Conservation (phyloP, 495 filamentous ascomycete species). For the Jackrogersella minutella region DNA sequence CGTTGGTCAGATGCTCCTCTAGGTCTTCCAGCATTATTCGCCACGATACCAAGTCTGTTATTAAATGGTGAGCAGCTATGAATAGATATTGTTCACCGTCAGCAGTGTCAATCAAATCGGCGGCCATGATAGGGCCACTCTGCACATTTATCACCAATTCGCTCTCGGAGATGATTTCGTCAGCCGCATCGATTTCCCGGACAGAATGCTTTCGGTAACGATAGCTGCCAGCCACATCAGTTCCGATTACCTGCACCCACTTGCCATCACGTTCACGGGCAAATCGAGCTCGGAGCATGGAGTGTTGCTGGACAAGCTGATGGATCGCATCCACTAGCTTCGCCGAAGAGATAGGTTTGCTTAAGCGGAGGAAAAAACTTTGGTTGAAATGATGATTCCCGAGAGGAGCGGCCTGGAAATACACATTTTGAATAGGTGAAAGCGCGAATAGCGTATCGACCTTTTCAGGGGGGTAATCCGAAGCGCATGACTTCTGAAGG, state of each 20-base stretch:
- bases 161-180: conserved; percentile 25
- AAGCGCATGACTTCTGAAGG: conserved; percentile 3
- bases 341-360: conserved; percentile 45
- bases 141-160: conserved; percentile 24
- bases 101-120: conserved; percentile 53
- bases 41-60: conserved; percentile 70
- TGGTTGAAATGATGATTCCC: conserved; percentile 69
- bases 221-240: conserved; percentile 27
- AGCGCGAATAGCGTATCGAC: conserved; percentile 61
- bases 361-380: conserved; percentile 62
- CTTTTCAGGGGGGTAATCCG: conserved; percentile 41
- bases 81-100: conserved; percentile 52
- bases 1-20: conserved; percentile 57
- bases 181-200: conserved; percentile 6
- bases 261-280: conserved; percentile 20
- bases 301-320: conserved; percentile 60
- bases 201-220: conserved; percentile 27
- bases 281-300: conserved; percentile 69
- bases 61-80: conserved; percentile 64
- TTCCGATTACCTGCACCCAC: conserved; percentile 40
- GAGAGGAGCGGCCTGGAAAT: conserved; percentile 59
- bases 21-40: conserved; percentile 66
- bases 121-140: conserved; percentile 53
- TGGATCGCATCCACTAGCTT: conserved; percentile 55
- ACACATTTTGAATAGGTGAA: conserved; percentile 67